Conservation (phyloP, 495 filamentous ascomycete genomes). For the Tuber calosporum region DNA sequence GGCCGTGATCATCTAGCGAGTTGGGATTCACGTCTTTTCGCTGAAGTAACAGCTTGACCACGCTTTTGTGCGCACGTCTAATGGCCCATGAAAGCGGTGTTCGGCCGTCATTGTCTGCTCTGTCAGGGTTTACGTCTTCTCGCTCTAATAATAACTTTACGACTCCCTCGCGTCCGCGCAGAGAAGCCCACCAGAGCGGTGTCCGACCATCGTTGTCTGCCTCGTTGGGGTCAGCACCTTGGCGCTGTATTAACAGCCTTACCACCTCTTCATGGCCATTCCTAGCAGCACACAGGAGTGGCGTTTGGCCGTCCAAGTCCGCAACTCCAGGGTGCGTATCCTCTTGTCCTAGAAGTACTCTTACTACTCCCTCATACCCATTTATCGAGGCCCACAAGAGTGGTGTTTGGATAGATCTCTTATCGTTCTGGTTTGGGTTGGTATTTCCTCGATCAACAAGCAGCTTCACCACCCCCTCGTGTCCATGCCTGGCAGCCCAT, state of each 20-base stretch:
- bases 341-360: neutral
- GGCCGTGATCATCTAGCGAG: conserved; percentile 7
- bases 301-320: neutral
- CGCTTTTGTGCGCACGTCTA: conserved; percentile 6
- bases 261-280: conserved; percentile 14
- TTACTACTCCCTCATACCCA: conserved; percentile 11
- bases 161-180: conserved; percentile 10
- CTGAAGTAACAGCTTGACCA: conserved; percentile 13
- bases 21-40: conserved; percentile 9
- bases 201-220: neutral
- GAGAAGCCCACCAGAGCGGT: conserved; percentile 11
- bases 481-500: conserved; percentile 12
- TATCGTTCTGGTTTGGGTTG: neutral
- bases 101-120: conserved; percentile 3
- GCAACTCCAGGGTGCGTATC: neutral
- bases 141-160: conserved; percentile 11
- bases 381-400: conserved; percentile 18
- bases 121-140: conserved; percentile 7
- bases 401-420: neutral
- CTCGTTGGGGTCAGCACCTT: neutral
- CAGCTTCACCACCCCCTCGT: conserved; percentile 11
- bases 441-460: conserved; percentile 11
- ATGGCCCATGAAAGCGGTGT: conserved; percentile 14
- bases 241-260: conserved; percentile 12
- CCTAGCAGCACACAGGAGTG: conserved; percentile 10